phyloP scores from a whole-genome alignment of 2,329 filamentous ascomycete species.

The Calcarisporium arbuscula region DNA sequence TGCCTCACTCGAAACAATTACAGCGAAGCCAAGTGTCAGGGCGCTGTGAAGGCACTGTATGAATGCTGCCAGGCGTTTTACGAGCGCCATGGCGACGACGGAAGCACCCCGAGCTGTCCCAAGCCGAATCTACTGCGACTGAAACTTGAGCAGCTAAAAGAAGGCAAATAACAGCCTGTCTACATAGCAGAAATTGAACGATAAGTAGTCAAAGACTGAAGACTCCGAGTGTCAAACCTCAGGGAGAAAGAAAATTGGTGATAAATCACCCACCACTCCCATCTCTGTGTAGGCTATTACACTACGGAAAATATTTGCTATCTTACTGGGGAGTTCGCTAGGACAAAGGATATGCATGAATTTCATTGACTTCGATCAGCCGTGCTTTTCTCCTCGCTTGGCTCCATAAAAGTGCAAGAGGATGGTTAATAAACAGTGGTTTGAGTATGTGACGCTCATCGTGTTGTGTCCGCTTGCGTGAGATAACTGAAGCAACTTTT shows the following conservation, averaged over 20 bases:
- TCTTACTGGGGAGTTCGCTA: no score
- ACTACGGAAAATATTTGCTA: no score
- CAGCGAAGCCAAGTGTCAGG: constrained; percentile 76
- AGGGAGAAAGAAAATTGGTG: no score
- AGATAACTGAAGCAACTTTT: constrained; percentile 58
- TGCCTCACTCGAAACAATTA: constrained; percentile 81
- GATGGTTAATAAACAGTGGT: constrained; percentile 1
- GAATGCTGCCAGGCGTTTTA: constrained; percentile 93
- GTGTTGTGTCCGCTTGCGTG: constrained; percentile 36
- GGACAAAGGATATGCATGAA: no score
- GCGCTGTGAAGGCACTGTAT: constrained; percentile 77
- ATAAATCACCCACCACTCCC: no score
- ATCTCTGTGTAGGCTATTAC: no score
- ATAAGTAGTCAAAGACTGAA: constrained; percentile 1
- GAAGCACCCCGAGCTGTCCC: constrained; percentile 76
- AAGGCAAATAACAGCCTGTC: constrained; percentile 16
- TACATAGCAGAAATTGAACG: no score
- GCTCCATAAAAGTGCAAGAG: no score
- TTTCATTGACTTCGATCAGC: no score
- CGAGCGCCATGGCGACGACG: constrained; percentile 66
- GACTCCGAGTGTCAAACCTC: no score
- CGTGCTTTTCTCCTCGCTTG: no score
- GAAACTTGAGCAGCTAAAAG: constrained; percentile 73
- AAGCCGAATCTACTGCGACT: constrained; percentile 71
- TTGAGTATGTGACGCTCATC: constrained; percentile 44